phyloP scores from a whole-genome alignment of 371 early-diverging fungal genomes.

The Haplosporangium sp. region DNA sequence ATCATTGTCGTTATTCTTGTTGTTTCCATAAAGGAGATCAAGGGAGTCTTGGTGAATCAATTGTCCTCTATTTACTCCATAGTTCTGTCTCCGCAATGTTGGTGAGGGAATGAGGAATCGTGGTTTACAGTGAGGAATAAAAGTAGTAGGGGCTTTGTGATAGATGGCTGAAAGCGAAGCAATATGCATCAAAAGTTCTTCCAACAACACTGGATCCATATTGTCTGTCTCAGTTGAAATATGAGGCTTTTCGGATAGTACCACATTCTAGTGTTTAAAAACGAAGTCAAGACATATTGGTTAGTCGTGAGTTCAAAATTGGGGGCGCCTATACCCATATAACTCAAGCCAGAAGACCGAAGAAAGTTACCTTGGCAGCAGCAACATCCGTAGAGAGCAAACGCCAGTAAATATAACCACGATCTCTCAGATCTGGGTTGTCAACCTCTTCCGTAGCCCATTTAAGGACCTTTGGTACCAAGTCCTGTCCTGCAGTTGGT shows the following conservation, averaged over 20 bases:
- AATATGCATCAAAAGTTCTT: conserved; percentile 89
- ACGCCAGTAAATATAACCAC: conserved; percentile 97
- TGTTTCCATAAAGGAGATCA: conserved; percentile 11
- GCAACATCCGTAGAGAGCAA: conserved; percentile 93
- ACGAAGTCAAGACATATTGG: too few relatives aligned
- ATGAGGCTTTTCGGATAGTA: conserved; percentile 92
- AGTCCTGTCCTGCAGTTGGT: conserved; percentile 88
- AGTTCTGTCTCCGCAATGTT: conserved; percentile 57
- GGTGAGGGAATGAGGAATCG: conserved; percentile 69
- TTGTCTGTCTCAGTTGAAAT: conserved; percentile 88
- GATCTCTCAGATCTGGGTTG: conserved; percentile 95
- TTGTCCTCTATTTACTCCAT: conserved; percentile 19
- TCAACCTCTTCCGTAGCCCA: conserved; percentile 91
- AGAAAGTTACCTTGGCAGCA: conserved; percentile 72
- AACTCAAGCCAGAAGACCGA: neutral
- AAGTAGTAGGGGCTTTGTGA: conserved; percentile 89
- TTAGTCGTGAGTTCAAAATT: too few relatives aligned
- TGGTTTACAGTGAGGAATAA: conserved; percentile 75
- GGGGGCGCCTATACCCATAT: neutral
- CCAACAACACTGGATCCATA: conserved; percentile 86
- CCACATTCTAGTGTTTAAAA: conserved; percentile 58
- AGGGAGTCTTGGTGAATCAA: conserved; percentile 39
- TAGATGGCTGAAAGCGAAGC: conserved; percentile 92
- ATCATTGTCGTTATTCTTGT: conserved; percentile 1
- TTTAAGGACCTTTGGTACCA: conserved; percentile 90